These are phyloP conservation scores for Nothophoma quercina DNA, from an alignment of 2,329 filamentous ascomycete species.

Conservation along the genomic window DNA sequence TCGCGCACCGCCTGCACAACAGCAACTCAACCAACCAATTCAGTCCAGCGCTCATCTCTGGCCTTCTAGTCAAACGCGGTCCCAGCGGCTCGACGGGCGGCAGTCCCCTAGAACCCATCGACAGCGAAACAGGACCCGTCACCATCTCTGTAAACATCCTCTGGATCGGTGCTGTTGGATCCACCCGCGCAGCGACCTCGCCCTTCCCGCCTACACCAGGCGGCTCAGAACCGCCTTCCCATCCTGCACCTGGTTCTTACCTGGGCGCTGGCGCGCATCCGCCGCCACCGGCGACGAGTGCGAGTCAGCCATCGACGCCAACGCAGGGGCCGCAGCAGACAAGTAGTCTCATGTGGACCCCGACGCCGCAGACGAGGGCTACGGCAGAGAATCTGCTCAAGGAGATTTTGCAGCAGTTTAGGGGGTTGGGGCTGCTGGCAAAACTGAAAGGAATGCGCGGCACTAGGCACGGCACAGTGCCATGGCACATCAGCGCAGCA, in stretches of 20 bases:
- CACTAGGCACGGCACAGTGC: slow-evolving; percentile 67
- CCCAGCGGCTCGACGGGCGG: slow-evolving; percentile 17
- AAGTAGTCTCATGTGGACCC: slow-evolving; percentile 45
- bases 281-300: neutral
- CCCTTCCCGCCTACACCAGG: slow-evolving; percentile 42
- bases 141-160: slow-evolving; percentile 54
- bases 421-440: slow-evolving; percentile 73
- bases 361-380: slow-evolving; percentile 37
- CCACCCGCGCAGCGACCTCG: slow-evolving; percentile 40
- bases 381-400: slow-evolving; percentile 68
- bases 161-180: slow-evolving; percentile 55
- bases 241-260: neutral
- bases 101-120: neutral
- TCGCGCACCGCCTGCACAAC: slow-evolving; percentile 64
- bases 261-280: slow-evolving; percentile 11
- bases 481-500: slow-evolving; percentile 79
- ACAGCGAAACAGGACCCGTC: slow-evolving; percentile 32
- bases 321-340: slow-evolving; percentile 25
- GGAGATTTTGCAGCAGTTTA: slow-evolving; percentile 74
- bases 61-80: slow-evolving; percentile 54
- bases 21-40: slow-evolving; percentile 45
- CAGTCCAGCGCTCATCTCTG: slow-evolving; percentile 51
- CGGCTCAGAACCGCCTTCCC: slow-evolving; percentile 26
- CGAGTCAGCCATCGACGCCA: slow-evolving; percentile 2
- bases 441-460: slow-evolving; percentile 68